Percentiles rank a stretch among this genome's conserved stretches.
Conservation (phyloP, 2,329 filamentous ascomycete genomes). For the Thermoascus crustaceus region DNA sequence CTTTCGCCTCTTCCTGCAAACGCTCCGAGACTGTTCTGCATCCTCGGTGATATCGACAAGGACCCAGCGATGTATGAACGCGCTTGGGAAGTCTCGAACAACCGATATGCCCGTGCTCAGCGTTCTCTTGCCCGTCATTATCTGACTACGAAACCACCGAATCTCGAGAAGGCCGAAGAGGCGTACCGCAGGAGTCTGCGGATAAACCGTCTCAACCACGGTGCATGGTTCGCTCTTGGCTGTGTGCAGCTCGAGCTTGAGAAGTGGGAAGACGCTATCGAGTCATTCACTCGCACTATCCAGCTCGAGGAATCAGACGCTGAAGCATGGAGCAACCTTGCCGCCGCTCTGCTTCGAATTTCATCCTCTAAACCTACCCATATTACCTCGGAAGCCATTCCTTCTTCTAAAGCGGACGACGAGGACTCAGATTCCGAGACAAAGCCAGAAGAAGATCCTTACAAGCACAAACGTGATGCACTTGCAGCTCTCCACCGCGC, state of each 20-base stretch:
- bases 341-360: slow-evolving; percentile 64
- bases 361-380: slow-evolving; percentile 24
- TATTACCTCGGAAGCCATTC: slow-evolving; percentile 1
- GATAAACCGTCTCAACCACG: slow-evolving; percentile 71
- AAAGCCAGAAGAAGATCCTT: slow-evolving; percentile 33
- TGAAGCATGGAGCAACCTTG: slow-evolving; percentile 90
- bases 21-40: slow-evolving; percentile 82
- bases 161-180: slow-evolving; percentile 61
- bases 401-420: slow-evolving; percentile 11
- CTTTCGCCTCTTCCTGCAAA: slow-evolving; percentile 65
- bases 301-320: slow-evolving; percentile 81
- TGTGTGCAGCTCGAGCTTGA: slow-evolving; percentile 76
- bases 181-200: slow-evolving; percentile 71
- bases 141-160: slow-evolving; percentile 50
- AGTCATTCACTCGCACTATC: slow-evolving; percentile 76
- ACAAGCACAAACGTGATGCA: slow-evolving; percentile 62
- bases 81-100: slow-evolving; percentile 77
- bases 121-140: slow-evolving; percentile 76
- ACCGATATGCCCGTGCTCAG: slow-evolving; percentile 78
- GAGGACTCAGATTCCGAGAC: slow-evolving; percentile 24
- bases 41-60: slow-evolving; percentile 79
- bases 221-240: slow-evolving; percentile 83
- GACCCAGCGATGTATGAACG: slow-evolving; percentile 68
- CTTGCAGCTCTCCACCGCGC: slow-evolving; percentile 81
- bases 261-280: slow-evolving; percentile 68